These are phyloP conservation scores for Pelargonium citronellum DNA, from an alignment of 441 rosid genomes.

Conservation along the genomic window DNA sequence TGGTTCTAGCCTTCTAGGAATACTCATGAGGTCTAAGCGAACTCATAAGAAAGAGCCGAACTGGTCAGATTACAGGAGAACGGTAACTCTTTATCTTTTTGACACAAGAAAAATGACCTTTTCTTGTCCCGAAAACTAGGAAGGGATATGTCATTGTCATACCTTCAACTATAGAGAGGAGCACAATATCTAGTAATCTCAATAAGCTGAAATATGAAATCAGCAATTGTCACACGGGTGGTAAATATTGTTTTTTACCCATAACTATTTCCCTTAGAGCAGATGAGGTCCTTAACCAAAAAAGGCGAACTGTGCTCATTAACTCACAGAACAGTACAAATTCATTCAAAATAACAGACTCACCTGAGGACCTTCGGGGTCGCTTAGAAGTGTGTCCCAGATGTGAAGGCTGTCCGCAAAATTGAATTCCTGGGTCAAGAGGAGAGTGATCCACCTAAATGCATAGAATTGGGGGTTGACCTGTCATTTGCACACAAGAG, in stretches of 20 bases:
- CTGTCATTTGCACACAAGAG: slow-evolving; percentile 38
- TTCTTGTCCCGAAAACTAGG: too few species aligned
- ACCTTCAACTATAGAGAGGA: background rate
- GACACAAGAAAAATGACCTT: too few species aligned
- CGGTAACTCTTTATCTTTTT: too few species aligned
- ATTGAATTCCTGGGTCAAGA: slow-evolving; percentile 88
- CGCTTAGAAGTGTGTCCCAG: slow-evolving; percentile 95
- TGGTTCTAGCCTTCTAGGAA: too few species aligned
- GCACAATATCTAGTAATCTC: background rate
- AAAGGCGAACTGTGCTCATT: background rate
- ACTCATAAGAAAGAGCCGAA: too few species aligned
- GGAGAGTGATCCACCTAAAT: slow-evolving; percentile 96
- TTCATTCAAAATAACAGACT: slow-evolving; percentile 11
- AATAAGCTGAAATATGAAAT: background rate
- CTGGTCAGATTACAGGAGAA: too few species aligned
- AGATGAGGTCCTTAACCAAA: background rate
- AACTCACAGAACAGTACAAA: background rate
- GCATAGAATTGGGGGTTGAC: slow-evolving; percentile 95
- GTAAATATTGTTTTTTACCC: too few species aligned
- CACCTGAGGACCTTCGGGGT: slow-evolving; percentile 94
- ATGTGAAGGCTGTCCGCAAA: slow-evolving; percentile 81
- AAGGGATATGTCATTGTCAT: background rate
- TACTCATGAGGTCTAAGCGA: too few species aligned
- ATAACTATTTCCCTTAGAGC: background rate
- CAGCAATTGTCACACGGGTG: background rate